A percentile compares a stretch with the other conserved stretches of the same genome.
Evolutionary conservation across 371 early-diverging fungal genomes (phyloP).

Genomic region (Rhizopus microsporus): DNA sequence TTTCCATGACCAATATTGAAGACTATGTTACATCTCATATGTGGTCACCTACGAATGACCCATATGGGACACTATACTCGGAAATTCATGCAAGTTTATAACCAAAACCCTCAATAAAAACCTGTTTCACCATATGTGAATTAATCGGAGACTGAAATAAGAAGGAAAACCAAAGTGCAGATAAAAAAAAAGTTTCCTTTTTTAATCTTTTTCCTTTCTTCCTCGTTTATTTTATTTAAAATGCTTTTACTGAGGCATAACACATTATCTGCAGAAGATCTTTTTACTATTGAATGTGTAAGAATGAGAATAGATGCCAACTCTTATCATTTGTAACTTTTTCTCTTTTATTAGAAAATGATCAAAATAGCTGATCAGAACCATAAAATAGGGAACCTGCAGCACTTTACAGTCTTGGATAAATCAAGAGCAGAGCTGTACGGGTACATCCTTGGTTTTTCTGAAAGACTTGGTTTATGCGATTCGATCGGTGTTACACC

Average conservation of each 20-base stretch:
- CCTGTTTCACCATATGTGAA: neutral
- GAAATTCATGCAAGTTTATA: neutral
- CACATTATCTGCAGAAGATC: constrained; percentile 22
- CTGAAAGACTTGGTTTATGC: constrained; percentile 60
- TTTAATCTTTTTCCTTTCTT: neutral
- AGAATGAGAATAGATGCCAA: neutral
- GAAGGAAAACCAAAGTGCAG: neutral
- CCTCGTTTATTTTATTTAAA: neutral
- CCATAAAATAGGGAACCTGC: constrained; percentile 26
- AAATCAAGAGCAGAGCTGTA: constrained; percentile 69
- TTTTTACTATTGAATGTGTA: constrained; percentile 30
- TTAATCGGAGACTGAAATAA: constrained; percentile 3
- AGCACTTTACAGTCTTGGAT: constrained; percentile 68
- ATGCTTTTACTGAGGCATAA: constrained; percentile 30
- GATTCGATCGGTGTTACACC: constrained; percentile 59
- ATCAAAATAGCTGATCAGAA: constrained; percentile 38
- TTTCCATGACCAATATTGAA: constrained; percentile 7
- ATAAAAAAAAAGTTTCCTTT: neutral
- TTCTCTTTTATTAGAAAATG: constrained; percentile 27
- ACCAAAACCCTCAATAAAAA: neutral
- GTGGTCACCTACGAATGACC: constrained; percentile 22
- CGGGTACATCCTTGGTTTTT: constrained; percentile 69
- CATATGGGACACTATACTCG: constrained; percentile 9
- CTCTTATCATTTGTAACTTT: neutral
- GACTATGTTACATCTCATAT: constrained; percentile 23